Percentiles rank a stretch among this genome's conserved stretches.
Conservation (phyloP, 176 grass and related monocot species). For the Triticum monococcum region DNA sequence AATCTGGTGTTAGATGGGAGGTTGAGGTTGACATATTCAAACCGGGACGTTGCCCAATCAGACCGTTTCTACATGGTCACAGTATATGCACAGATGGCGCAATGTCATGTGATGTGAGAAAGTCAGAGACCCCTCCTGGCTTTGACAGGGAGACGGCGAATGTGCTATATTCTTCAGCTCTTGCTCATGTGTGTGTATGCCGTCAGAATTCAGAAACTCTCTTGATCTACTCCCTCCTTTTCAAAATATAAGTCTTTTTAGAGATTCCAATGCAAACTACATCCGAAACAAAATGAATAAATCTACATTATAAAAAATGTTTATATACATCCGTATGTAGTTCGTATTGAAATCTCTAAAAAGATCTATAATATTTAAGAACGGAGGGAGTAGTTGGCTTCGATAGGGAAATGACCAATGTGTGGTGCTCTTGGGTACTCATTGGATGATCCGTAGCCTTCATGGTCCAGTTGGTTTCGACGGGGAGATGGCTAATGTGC, state of each 20-base stretch:
- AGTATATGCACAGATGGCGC: background rate
- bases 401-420: background rate
- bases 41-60: background rate
- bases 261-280: too few species aligned
- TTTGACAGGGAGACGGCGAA: background rate
- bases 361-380: too few species aligned
- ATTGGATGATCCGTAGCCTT: background rate
- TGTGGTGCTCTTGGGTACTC: too few species aligned
- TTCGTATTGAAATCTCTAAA: too few species aligned
- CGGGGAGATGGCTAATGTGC: background rate
- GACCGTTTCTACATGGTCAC: slow-evolving; percentile 18
- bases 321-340: too few species aligned
- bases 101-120: background rate
- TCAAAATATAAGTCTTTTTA: too few species aligned
- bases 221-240: background rate
- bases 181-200: background rate
- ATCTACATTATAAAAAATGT: too few species aligned
- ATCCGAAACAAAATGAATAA: too few species aligned
- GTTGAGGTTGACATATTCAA: slow-evolving; percentile 37
- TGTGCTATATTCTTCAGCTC: too few species aligned
- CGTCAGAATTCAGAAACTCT: background rate
- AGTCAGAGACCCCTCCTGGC: slow-evolving; percentile 20
- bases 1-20: background rate
- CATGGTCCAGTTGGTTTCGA: background rate
- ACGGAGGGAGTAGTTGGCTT: too few species aligned